Percentiles rank a stretch among this genome's conserved stretches.
phyloP scores from a whole-genome alignment of 768 basidiomycete species.

The Rhizopogon vinicolor region DNA sequence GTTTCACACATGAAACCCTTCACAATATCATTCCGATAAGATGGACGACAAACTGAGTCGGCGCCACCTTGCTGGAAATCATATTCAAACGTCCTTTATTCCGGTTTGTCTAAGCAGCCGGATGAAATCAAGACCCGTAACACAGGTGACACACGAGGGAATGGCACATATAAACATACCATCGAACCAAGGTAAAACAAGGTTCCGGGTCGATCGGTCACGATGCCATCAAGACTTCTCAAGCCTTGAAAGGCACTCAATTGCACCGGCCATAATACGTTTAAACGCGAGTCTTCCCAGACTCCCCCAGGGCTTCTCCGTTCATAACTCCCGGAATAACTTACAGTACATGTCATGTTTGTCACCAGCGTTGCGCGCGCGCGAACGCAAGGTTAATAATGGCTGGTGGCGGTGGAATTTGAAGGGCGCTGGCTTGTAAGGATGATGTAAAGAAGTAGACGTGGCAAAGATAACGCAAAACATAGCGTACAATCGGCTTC shows the following conservation, averaged over 20 bases:
- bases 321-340: conserved; percentile 24
- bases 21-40: background rate
- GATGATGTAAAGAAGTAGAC: conserved; percentile 11
- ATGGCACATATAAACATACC: conserved; percentile 1
- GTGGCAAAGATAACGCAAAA: conserved; percentile 15
- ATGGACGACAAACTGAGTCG: conserved; percentile 10
- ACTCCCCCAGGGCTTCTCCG: background rate
- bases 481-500: conserved; percentile 5
- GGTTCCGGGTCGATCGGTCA: conserved; percentile 23
- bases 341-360: background rate
- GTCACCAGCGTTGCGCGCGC: conserved; percentile 3
- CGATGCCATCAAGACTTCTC: conserved; percentile 10
- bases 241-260: conserved; percentile 7
- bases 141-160: background rate
- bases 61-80: background rate
- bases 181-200: conserved; percentile 13
- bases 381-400: background rate
- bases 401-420: background rate
- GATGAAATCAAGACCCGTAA: background rate
- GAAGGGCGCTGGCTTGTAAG: conserved; percentile 1
- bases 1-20: background rate
- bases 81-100: background rate
- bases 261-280: conserved; percentile 17
- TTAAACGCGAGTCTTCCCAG: conserved; percentile 13
- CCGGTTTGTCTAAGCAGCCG: background rate